Conservation (phyloP, 2,329 filamentous ascomycete genomes). For the Penicillium sp. region DNA sequence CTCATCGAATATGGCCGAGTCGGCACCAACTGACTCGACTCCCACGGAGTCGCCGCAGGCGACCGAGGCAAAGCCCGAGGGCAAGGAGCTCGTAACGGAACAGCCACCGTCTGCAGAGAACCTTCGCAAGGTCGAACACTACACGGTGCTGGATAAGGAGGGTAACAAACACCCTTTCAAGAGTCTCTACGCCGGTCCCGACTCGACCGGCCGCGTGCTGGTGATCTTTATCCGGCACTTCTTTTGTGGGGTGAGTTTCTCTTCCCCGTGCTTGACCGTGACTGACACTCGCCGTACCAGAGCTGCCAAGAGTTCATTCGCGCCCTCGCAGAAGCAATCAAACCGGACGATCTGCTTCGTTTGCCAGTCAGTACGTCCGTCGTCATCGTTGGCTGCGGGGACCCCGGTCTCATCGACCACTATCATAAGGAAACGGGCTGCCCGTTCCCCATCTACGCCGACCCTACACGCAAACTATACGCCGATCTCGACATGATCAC, state of each 20-base stretch:
- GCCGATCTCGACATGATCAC: conserved; percentile 65
- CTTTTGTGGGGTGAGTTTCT: conserved; percentile 65
- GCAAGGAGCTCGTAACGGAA: not conserved
- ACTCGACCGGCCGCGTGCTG: conserved; percentile 55
- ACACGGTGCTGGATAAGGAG: conserved; percentile 57
- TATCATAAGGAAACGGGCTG: conserved; percentile 64
- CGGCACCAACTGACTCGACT: not conserved
- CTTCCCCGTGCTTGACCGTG: not conserved
- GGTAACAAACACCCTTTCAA: conserved; percentile 62
- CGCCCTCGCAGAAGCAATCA: conserved; percentile 59
- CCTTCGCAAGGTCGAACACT: conserved; percentile 9
- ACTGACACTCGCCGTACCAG: conserved; percentile 38
- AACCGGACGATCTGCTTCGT: conserved; percentile 37
- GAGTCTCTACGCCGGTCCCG: conserved; percentile 51
- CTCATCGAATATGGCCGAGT: not conserved
- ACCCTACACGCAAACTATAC: conserved; percentile 67
- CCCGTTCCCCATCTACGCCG: conserved; percentile 73
- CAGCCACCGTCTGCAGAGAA: conserved; percentile 2
- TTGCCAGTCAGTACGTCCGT: conserved; percentile 60
- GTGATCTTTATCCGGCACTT: conserved; percentile 77
- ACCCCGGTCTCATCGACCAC: conserved; percentile 64
- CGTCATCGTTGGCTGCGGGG: conserved; percentile 70
- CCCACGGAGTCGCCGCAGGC: not conserved
- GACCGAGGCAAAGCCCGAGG: not conserved
- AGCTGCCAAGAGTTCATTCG: conserved; percentile 75